Percentiles rank a stretch among this genome's conserved stretches.
phyloP scores from a whole-genome alignment of 768 basidiomycete genomes.

The Russula dissimulans region DNA sequence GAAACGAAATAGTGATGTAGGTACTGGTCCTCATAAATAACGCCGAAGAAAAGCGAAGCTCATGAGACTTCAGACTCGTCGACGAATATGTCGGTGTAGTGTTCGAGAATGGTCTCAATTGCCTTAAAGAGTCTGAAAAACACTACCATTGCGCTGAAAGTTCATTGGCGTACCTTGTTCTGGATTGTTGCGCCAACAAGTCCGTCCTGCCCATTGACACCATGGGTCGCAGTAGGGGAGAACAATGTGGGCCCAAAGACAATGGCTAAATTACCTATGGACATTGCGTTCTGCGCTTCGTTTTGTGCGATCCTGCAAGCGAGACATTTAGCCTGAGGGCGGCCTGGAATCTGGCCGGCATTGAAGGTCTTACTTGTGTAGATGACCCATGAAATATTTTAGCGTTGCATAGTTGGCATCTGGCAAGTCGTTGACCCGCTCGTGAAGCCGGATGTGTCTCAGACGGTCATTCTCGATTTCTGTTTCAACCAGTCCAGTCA shows the following conservation, averaged over 20 bases:
- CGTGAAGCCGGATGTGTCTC: constrained; percentile 91
- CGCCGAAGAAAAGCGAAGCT: constrained; percentile 20
- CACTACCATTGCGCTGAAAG: no score
- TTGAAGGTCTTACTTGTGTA: constrained; percentile 60
- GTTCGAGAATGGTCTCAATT: constrained; percentile 89
- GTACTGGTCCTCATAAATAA: constrained; percentile 17
- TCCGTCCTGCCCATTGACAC: constrained; percentile 34
- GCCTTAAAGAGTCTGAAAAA: constrained; percentile 41
- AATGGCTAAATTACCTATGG: constrained; percentile 85
- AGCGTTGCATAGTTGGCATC: constrained; percentile 98
- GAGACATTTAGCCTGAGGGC: not conserved
- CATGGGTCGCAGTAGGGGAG: constrained; percentile 46
- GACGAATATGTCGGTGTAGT: constrained; percentile 94
- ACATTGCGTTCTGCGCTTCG: constrained; percentile 82
- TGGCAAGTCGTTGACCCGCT: constrained; percentile 94
- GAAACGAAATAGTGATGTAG: constrained; percentile 16
- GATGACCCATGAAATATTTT: constrained; percentile 90
- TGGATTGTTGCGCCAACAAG: constrained; percentile 64
- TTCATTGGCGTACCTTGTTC: constrained; percentile 44
- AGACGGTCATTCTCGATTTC: constrained; percentile 91
- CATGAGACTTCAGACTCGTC: constrained; percentile 57
- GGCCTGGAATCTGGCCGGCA: not conserved
- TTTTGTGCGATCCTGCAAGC: constrained; percentile 59
- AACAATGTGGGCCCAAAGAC: constrained; percentile 98
- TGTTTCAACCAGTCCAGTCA: constrained; percentile 24